Evolutionary conservation across 352 stramenopile species (phyloP).

Genomic region (Phytophthora boehmeriae): DNA sequence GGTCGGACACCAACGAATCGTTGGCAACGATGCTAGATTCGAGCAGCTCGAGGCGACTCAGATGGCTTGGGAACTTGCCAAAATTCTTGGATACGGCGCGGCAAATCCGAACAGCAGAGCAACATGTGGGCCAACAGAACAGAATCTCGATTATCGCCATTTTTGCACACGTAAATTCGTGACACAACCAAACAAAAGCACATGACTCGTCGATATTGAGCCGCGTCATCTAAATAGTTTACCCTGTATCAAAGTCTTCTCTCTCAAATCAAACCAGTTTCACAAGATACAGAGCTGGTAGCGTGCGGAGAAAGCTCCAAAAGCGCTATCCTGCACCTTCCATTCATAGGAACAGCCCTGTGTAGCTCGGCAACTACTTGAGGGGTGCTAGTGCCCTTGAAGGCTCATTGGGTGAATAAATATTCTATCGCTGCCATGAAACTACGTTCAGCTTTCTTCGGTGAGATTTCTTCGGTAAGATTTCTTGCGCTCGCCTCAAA

Average conservation of each 20-base stretch:
- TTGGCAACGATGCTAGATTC: not conserved
- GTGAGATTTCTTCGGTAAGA: not conserved
- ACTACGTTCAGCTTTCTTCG: too few species aligned
- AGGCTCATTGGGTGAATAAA: too few species aligned
- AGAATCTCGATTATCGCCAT: not conserved
- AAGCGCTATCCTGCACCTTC: not conserved
- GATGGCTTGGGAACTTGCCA: too few species aligned
- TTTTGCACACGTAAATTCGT: conserved; percentile 16
- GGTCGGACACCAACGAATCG: too few species aligned
- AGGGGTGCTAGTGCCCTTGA: too few species aligned
- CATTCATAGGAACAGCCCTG: not conserved
- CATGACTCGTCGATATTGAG: conserved; percentile 18
- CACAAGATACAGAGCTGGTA: not conserved
- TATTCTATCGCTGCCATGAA: too few species aligned
- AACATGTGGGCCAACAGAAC: conserved; percentile 13
- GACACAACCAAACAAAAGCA: conserved; percentile 11
- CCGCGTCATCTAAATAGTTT: conserved; percentile 4
- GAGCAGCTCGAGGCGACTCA: too few species aligned
- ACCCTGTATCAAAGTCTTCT: not conserved
- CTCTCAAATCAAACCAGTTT: not conserved
- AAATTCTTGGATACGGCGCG: not conserved
- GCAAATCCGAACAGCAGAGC: not conserved
- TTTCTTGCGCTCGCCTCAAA: not conserved
- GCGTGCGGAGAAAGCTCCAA: not conserved
- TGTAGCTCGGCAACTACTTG: too few species aligned